Evolutionary conservation across 208 protist genomes (phyloP).

Genomic region (Wallacemonas rigidus): DNA sequence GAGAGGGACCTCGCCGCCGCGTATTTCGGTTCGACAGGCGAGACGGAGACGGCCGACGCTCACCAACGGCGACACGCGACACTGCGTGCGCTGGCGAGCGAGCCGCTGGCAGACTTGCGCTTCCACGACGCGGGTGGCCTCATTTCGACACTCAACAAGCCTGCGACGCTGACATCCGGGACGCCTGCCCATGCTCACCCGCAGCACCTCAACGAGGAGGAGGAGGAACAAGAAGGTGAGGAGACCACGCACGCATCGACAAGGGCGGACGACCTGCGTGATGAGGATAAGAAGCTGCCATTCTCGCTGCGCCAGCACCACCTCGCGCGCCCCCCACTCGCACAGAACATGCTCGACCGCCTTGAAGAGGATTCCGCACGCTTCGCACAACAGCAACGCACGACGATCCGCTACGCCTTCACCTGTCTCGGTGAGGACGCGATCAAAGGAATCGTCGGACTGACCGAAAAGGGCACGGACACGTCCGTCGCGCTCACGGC

Average conservation of each 20-base stretch:
- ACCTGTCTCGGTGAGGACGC: constrained; percentile 35
- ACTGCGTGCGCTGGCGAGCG: constrained; percentile 40
- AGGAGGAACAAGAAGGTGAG: no score
- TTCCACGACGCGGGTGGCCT: constrained; percentile 17
- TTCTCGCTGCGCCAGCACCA: constrained; percentile 65
- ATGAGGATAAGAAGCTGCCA: constrained; percentile 38
- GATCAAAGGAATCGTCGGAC: constrained; percentile 25
- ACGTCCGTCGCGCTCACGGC: not conserved
- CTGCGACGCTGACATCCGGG: not conserved
- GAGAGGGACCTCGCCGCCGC: constrained; percentile 24
- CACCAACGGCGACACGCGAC: constrained; percentile 17
- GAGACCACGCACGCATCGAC: no score
- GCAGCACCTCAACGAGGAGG: no score
- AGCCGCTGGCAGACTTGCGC: constrained; percentile 40
- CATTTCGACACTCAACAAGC: constrained; percentile 12
- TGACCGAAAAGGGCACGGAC: no score
- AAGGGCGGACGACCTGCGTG: not conserved
- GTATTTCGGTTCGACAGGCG: constrained; percentile 24
- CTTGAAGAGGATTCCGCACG: constrained; percentile 70
- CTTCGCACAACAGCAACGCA: constrained; percentile 56
- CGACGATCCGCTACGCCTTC: constrained; percentile 34
- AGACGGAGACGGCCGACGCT: not conserved
- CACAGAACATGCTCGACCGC: constrained; percentile 73
- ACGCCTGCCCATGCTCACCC: no score
- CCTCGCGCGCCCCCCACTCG: constrained; percentile 50